Percentiles rank a stretch among this genome's conserved stretches.
phyloP scores from a whole-genome alignment of 192 early-diverging fungal genomes.

The Coemansia sp. region DNA sequence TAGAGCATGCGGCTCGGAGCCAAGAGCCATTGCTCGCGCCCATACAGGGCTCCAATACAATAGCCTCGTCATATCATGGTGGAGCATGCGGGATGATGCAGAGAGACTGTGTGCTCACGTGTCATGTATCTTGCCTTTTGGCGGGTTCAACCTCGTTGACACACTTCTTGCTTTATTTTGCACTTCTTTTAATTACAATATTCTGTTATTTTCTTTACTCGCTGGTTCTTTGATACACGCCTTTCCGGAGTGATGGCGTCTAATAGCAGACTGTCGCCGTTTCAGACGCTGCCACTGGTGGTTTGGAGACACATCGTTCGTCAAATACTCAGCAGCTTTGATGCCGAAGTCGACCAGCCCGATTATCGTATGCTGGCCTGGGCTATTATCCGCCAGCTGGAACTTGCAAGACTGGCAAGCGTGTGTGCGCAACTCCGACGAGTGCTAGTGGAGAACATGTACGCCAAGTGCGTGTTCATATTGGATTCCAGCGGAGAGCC shows the following conservation, averaged over 20 bases:
- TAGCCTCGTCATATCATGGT: background rate
- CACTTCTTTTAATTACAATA: background rate
- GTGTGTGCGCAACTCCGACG: background rate
- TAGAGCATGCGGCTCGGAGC: background rate
- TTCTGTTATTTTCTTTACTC: background rate
- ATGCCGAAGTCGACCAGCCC: background rate
- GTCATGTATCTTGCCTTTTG: background rate
- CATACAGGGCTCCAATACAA: no score
- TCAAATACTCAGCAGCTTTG: conserved; percentile 2
- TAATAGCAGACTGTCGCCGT: background rate
- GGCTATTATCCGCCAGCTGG: background rate
- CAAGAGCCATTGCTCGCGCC: no score
- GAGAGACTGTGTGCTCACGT: background rate
- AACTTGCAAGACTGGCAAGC: background rate
- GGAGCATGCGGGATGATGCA: background rate
- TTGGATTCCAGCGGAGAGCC: background rate
- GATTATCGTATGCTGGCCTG: background rate
- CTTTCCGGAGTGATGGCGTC: background rate
- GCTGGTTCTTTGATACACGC: background rate
- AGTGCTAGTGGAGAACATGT: conserved; percentile 6
- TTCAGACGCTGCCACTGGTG: conserved; percentile 3
- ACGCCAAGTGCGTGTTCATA: conserved; percentile 2
- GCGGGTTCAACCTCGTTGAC: background rate
- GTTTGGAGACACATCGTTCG: conserved; percentile 13
- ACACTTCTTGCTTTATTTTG: conserved; percentile 2